Evolutionary conservation across 2,329 filamentous ascomycete genomes (phyloP), one percentile per base, ranked within the genome.

Genomic region (Colletotrichum tamarilloi): DNA sequence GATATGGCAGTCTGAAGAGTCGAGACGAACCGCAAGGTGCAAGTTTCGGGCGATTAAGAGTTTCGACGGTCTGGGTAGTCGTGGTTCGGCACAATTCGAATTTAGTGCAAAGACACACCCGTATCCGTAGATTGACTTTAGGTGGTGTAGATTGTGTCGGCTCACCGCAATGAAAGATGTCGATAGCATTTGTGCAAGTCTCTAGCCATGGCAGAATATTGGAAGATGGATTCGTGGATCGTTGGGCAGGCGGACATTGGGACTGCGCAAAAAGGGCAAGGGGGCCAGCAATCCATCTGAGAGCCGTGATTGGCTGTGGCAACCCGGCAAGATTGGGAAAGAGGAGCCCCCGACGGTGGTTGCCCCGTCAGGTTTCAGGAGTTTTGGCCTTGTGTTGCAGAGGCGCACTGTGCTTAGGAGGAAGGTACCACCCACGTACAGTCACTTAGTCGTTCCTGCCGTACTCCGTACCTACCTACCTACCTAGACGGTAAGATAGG

Each of bases 301-400:
- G 32, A 56, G 49, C 49, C 32, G 22, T 68, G 32, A 72, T 68
- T 72, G 69, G 69, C 9, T 5, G 5, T n/a, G 2, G 22, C 4
- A 35, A 38, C 62, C 42, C 12, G 8, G 12, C n/a, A 19, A 35
- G 46, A 63, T 53, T 63, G 32, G 42, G 42, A 49, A 49, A 49
- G 42, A 49, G 42, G 42, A 49, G 42, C 42, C 42, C 42, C 19
- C 19, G 42, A 8, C 42, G 42, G 46, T 73, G 72, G 79, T 81
- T 81, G 79, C 79, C 81, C 80, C 76, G 81, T 80, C 81, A 82
- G 79, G 75, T 76, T 70, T 77, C 78, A 76, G 76, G 77, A 57
- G 46, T 8, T 60, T 63, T 66, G 59, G 22, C 32, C 35, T 26
- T n/a, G 28, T 53, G 26, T 35, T 22, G 60, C 26, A 12, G 32